Evolutionary conservation across 805 yeast species (phyloP).

Genomic region (Ogataea allantospora): DNA sequence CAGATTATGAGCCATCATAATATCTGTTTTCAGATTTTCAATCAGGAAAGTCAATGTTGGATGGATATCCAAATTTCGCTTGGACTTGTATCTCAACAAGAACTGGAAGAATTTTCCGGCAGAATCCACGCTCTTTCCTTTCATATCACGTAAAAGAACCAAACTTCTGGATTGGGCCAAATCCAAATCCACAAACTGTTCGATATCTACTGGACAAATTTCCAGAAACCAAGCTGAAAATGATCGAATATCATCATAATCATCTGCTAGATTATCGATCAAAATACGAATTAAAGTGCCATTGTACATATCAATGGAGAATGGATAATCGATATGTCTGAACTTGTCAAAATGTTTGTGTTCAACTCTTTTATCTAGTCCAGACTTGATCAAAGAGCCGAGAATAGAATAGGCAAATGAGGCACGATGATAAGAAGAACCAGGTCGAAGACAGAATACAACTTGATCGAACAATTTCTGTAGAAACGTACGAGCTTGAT

Average conservation of each 20-base stretch:
- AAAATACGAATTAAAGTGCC: conserved; percentile 44
- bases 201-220: conserved; percentile 40
- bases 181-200: conserved; percentile 20
- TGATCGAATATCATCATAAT: conserved; percentile 75
- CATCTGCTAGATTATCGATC: conserved; percentile 61
- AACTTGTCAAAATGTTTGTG: conserved; percentile 37
- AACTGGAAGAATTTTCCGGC: conserved; percentile 69
- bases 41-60: conserved; percentile 35
- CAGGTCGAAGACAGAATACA: conserved; percentile 42
- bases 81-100: conserved; percentile 35
- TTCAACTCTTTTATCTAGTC: conserved; percentile 50
- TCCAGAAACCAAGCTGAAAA: conserved; percentile 45
- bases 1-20: conserved; percentile 38
- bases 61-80: conserved; percentile 17
- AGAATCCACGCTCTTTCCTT: conserved; percentile 70
- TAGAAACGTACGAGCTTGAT: conserved; percentile 40
- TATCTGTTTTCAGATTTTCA: conserved; percentile 32
- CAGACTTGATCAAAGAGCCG: conserved; percentile 47
- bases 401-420: conserved; percentile 50
- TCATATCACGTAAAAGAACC: conserved; percentile 37
- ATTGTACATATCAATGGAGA: conserved; percentile 42
- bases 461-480: conserved; percentile 23
- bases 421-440: conserved; percentile 54
- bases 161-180: conserved; percentile 26
- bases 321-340: conserved; percentile 49